phyloP scores from a whole-genome alignment of 1,284 basidiomycete species.

The Ganoderma boninense region DNA sequence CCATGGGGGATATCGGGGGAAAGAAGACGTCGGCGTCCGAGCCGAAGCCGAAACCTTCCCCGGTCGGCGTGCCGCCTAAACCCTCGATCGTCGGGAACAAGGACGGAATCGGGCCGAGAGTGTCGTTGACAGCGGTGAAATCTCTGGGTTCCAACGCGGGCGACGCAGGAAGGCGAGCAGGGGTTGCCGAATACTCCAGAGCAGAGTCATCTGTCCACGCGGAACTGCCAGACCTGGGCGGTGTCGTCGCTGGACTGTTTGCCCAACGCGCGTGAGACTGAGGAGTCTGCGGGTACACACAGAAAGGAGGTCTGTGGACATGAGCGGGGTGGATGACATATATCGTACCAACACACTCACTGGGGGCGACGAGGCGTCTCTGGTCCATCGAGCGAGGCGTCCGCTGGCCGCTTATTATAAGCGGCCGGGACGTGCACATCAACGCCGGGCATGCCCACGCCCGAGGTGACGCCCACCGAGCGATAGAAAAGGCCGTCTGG shows the following conservation, averaged over 20 bases:
- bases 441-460: not conserved
- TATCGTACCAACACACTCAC: not conserved
- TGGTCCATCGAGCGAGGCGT: not conserved
- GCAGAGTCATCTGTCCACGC: not conserved
- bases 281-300: not conserved
- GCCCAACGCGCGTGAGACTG: not conserved
- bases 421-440: no score
- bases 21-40: no score
- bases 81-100: no score
- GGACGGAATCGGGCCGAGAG: no score
- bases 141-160: no score
- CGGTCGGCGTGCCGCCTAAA: no score
- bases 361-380: not conserved
- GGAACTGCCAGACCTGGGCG: not conserved
- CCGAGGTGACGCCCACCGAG: not conserved
- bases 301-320: not conserved
- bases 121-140: no score
- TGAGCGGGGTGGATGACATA: not conserved
- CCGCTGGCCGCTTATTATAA: not conserved
- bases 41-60: no score
- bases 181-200: not conserved
- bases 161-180: not conserved
- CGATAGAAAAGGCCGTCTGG: not conserved
- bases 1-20: no score
- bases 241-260: not conserved